Base-by-base conservation (phyloP, 73 alveolate genomes). In the Paramecium caudatum region DNA sequence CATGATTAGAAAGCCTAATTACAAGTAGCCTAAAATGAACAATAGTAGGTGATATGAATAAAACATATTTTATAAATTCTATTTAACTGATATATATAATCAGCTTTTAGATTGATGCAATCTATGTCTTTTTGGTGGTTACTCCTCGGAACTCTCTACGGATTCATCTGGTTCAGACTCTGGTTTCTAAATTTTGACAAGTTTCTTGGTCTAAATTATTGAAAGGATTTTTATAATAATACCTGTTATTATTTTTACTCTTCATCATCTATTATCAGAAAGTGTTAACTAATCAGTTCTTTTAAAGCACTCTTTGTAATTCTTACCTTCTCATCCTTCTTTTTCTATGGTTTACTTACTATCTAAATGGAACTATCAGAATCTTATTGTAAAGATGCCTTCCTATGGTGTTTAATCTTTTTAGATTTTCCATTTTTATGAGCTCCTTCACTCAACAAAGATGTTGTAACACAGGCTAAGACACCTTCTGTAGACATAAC, bases 401-500 rank as follows among this genome's bases (percentile, higher is more conserved):
- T 55, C 46, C 12, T 55, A 27, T 1, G 12, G 19, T n/a, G 27
- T 68, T 68, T 68, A 13, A 13, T 3, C 0, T 32, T 6, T 37
- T n/a, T 68, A 17, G 10, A 0, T n/a, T 4, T 34, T 68, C 37
- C 61, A n/a, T 34, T 37, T 68, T 68, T 15, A 5, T 33, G 37
- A 9, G 19, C 15, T 10, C 36, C 1, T 1, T 2, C 34, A 13
- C 37, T 68, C 80, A 55, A 23, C 12, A 68, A 7, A 68, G 8
- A 32, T n/a, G 84, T 39, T 2, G 69, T 74, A 19, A 65, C 83
- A 13, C 19, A 30, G 1, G 88, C 88, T 12, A 74, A 21, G 5
- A 74, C 88, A 39, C 88, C 88, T 9, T 74, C 69, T 21, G 69
- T 41, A 16, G 88, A 74, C 88, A 74, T 74, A 21, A 74, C 88